Base-by-base conservation (phyloP, 768 basidiomycete species). In the Naganishia vaughanmartiniae region DNA sequence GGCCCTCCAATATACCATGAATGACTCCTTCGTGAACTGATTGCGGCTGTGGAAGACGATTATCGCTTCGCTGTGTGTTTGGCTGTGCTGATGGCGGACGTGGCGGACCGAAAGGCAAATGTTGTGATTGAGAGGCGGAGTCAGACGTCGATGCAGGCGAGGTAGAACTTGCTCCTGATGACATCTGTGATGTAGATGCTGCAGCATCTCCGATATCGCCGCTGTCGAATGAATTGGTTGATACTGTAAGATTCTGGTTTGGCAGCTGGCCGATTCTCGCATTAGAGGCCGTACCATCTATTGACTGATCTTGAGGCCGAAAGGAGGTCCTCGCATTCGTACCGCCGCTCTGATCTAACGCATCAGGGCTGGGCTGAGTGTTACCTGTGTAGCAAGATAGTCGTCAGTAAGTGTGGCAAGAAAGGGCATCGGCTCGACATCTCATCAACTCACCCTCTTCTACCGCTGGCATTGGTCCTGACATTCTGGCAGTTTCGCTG, bases 1-100 rank as follows among this genome's bases (percentile, higher is more conserved):
- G 21, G 2, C 60, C 60, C 33, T 63, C 39, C 36, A 63, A 19
- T 24, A 63, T 63, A 34, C 60, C 24, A 63, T 63, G 36, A 28
- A 63, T 63, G 11, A 63, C 36, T 36, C 60, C 60, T 63, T 63
- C 60, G 42, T 36, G 60, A 28, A 46, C 39, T 51, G 48, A n/a
- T n/a, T 26, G 36, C 2, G 60, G 39, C 9, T 63, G 60, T 42
- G 42, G 39, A 28, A 9, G 36, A 39, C 24, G 36, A 26, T n/a
- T 26, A 15, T 42, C 15, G 24, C 21, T 15, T 14, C 60, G 6
- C 10, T 63, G 42, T 10, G 36, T 24, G 14, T 36, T 42, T 7
- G 60, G 42, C 42, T 63, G 60, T 17, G 30, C 6, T 30, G 39
- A 21, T 2, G 60, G 60, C 4, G 60, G 60, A 63, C 39, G 60